These are phyloP conservation scores for Uromyces viciae-fabae DNA, from an alignment of 1,284 basidiomycete genomes.

Conservation along the genomic window DNA sequence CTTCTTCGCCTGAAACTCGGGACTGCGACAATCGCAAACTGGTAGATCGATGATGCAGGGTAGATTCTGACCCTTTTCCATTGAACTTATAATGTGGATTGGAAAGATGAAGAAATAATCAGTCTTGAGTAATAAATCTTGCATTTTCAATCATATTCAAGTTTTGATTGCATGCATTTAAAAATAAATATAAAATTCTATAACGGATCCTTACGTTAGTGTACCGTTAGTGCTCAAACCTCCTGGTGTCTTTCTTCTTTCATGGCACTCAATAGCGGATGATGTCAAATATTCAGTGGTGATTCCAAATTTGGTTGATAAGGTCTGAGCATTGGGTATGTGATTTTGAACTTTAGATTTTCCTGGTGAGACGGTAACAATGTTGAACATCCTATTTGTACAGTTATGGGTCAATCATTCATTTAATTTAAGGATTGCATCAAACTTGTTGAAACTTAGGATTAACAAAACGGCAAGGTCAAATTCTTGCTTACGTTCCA, in stretches of 20 bases:
- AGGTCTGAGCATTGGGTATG: conserved; percentile 23
- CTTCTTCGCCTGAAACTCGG: neutral
- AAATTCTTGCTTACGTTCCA: conserved; percentile 42
- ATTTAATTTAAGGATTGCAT: neutral
- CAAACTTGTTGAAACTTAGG: too few species aligned
- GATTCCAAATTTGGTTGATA: conserved; percentile 33
- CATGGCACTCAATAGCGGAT: conserved; percentile 14
- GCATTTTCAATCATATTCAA: neutral
- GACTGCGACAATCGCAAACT: conserved; percentile 24
- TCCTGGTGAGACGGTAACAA: conserved; percentile 15
- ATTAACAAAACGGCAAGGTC: neutral
- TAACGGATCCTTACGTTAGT: conserved; percentile 26
- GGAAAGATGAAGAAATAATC: neutral
- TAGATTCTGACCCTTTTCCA: neutral
- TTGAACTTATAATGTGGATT: neutral
- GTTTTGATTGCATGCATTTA: neutral
- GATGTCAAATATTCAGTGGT: conserved; percentile 37
- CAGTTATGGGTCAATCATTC: neutral
- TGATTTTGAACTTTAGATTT: conserved; percentile 35
- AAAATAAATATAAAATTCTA: too few species aligned
- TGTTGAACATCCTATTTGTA: conserved; percentile 31
- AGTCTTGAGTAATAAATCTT: neutral
- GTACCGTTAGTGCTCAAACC: neutral
- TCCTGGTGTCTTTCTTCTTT: neutral
- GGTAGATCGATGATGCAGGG: conserved; percentile 35